Conservation (phyloP, 495 filamentous ascomycete genomes). For the Aspergillus homomorphus region DNA sequence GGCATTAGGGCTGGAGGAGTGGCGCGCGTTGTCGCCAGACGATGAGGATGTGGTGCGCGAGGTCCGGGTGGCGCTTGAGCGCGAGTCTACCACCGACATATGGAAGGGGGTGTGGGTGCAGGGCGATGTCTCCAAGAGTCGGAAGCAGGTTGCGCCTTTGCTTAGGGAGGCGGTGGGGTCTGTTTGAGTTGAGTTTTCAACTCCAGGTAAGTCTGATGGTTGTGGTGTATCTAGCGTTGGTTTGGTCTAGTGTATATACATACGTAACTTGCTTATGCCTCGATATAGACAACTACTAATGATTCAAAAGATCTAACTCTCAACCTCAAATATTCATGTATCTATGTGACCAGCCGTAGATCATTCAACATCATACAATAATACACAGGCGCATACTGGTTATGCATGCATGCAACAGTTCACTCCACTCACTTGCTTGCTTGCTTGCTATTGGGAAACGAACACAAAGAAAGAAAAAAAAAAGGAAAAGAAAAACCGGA, state of each 20-base stretch:
- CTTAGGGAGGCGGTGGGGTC: conserved; percentile 62
- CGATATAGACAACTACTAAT: too few species aligned
- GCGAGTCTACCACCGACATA: conserved; percentile 16
- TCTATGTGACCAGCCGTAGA: background rate
- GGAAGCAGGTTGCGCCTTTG: conserved; percentile 88
- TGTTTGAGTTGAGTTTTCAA: conserved; percentile 10
- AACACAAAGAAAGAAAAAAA: background rate
- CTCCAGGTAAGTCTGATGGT: background rate
- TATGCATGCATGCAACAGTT: background rate
- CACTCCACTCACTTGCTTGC: too few species aligned
- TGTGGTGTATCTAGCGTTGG: background rate
- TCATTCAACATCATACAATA: background rate
- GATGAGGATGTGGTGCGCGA: conserved; percentile 18
- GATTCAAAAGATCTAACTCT: too few species aligned
- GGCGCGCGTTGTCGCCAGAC: conserved; percentile 45
- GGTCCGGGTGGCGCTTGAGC: background rate
- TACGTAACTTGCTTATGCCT: too few species aligned
- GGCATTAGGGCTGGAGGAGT: conserved; percentile 55
- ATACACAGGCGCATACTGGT: background rate
- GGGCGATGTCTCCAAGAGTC: conserved; percentile 61
- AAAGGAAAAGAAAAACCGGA: background rate
- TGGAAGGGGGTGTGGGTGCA: conserved; percentile 63
- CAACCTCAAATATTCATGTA: too few species aligned
- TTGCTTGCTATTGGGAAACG: background rate
- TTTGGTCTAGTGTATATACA: background rate